A percentile compares a stretch with the other conserved stretches of the same genome.
Evolutionary conservation across 306 rosid species (phyloP).

Genomic region (Quercus berberidifolia): DNA sequence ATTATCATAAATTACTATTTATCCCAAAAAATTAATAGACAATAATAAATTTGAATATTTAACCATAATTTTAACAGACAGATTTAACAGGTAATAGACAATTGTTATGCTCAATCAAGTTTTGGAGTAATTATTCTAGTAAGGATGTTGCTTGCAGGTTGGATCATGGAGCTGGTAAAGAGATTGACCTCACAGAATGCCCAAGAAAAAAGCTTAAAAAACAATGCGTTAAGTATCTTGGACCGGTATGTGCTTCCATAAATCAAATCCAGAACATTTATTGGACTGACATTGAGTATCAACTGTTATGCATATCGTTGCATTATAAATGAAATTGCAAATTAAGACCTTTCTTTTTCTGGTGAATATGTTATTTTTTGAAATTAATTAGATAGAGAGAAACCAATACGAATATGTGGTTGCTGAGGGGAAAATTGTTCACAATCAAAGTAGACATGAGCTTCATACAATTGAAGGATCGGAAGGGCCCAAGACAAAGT

Average conservation of each 20-base stretch:
- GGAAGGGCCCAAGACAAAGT: slow-evolving; percentile 46
- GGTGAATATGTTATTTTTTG: not conserved
- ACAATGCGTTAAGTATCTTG: slow-evolving; percentile 87
- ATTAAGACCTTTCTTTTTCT: not conserved
- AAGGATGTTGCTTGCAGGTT: slow-evolving; percentile 42
- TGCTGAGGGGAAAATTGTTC: slow-evolving; percentile 55
- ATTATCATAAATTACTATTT: too few species aligned
- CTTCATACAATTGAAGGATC: slow-evolving; percentile 50
- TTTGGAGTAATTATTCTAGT: too few species aligned
- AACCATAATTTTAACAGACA: too few species aligned
- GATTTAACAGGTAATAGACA: too few species aligned
- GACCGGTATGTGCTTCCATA: slow-evolving; percentile 59
- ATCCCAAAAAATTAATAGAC: too few species aligned
- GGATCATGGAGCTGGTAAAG: slow-evolving; percentile 86
- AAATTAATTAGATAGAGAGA: slow-evolving; percentile 76
- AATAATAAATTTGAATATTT: too few species aligned
- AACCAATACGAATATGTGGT: slow-evolving; percentile 55
- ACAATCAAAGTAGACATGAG: slow-evolving; percentile 53
- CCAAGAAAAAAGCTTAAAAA: slow-evolving; percentile 59
- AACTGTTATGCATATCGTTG: not conserved
- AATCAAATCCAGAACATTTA: not conserved
- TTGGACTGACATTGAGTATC: not conserved
- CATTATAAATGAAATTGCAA: slow-evolving; percentile 2
- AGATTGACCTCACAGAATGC: slow-evolving; percentile 57
- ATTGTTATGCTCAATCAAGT: too few species aligned